Percentiles rank a stretch among this genome's conserved stretches.
phyloP scores from a whole-genome alignment of 129 eudicot species.

The Smallanthus sonchifolius region DNA sequence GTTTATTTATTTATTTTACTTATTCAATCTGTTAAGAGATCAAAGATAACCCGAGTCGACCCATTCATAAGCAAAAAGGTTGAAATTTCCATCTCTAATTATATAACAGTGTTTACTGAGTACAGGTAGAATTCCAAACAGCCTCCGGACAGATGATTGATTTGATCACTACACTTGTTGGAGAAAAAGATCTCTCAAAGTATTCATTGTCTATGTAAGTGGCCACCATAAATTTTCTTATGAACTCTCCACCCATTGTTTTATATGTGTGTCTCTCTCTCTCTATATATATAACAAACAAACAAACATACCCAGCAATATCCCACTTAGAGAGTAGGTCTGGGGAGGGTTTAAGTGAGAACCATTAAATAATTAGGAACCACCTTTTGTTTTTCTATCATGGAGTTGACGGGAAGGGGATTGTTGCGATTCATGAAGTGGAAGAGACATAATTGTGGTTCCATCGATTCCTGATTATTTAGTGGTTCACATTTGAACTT shows the following conservation, averaged over 20 bases:
- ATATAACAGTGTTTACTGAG: slow-evolving; percentile 1
- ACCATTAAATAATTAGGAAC: background rate
- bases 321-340: background rate
- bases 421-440: background rate
- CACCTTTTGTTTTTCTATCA: background rate
- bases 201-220: slow-evolving; percentile 70
- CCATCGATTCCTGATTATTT: background rate
- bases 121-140: slow-evolving; percentile 85
- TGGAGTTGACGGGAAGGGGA: background rate
- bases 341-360: background rate
- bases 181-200: slow-evolving; percentile 83
- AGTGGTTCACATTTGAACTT: background rate
- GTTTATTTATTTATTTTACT: background rate
- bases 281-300: background rate
- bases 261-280: background rate
- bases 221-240: background rate
- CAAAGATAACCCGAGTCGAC: background rate
- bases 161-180: slow-evolving; percentile 80
- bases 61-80: background rate
- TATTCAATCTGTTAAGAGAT: background rate
- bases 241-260: background rate
- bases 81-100: background rate
- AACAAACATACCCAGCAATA: too few species aligned
- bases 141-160: slow-evolving; percentile 91
- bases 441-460: background rate